These are phyloP conservation scores for Xylariales sp. DNA, from an alignment of 2,329 filamentous ascomycete genomes.

Conservation along the genomic window DNA sequence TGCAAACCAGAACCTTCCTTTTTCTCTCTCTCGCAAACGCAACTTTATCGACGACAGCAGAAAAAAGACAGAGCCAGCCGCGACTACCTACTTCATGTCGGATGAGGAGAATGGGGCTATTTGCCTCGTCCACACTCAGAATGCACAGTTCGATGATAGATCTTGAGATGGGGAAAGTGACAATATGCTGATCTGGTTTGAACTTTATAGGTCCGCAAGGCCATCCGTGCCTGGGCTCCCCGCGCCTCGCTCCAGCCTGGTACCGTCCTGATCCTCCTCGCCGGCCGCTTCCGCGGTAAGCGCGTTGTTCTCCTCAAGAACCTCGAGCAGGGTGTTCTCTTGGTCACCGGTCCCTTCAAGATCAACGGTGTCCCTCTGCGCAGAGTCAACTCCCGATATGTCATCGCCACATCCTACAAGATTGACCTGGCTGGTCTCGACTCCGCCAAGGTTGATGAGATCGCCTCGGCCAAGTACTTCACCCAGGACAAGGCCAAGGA, in stretches of 20 bases:
- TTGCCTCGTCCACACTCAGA: too few species aligned
- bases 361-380: slow-evolving; percentile 98
- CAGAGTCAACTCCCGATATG: slow-evolving; percentile 89
- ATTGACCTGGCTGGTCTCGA: slow-evolving; percentile 84
- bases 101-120: too few species aligned
- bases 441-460: slow-evolving; percentile 80
- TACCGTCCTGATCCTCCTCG: slow-evolving; percentile 96
- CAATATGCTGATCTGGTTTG: slow-evolving; percentile 3
- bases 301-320: slow-evolving; percentile 98
- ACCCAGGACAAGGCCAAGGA: slow-evolving; percentile 90
- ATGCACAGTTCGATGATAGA: too few species aligned
- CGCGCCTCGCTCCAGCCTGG: slow-evolving; percentile 89
- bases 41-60: too few species aligned
- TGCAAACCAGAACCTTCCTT: too few species aligned
- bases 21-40: too few species aligned
- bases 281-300: slow-evolving; percentile 99
- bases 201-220: slow-evolving; percentile 78
- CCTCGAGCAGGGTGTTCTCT: slow-evolving; percentile 94
- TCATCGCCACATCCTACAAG: slow-evolving; percentile 85
- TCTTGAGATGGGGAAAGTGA: too few species aligned
- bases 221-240: slow-evolving; percentile 80
- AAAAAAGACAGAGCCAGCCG: too few species aligned
- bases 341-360: slow-evolving; percentile 99
- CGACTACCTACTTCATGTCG: too few species aligned
- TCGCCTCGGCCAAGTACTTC: slow-evolving; percentile 84